Base-by-base conservation (phyloP, 495 filamentous ascomycete genomes). In the Hypoxylon perforatum region DNA sequence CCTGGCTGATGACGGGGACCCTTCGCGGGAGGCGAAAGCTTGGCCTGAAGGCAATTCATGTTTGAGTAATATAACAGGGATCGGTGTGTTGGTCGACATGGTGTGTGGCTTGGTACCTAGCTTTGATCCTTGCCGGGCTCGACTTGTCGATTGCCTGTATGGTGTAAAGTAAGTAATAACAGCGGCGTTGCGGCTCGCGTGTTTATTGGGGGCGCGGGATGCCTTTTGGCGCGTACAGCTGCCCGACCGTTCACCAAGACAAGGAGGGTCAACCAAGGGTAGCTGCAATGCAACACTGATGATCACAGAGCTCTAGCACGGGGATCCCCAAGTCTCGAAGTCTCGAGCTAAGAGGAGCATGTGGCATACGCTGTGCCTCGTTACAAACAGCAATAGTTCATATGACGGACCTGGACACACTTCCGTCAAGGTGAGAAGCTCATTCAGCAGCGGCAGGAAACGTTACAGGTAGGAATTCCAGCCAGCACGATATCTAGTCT, bases 221-320 rank as follows among this genome's bases (percentile, higher is more conserved):
- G 50, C 35, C 61, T 49, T 55, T 56, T 46, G 52, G 56, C 52
- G 56, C 56, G 56, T 44, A 65, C 17, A 28, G 22, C 9, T 44
- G 38, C 33, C 15, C 22, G 23, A 48, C 50, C 28, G 33, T 36
- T 50, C 19, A 53, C 48, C 56, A 28, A 50, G 61, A 52, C 60
- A 64, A 57, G 45, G 47, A 35, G 7, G 23, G 38, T 51, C 14
- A 61, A 45, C 66, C 64, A 61, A 65, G 51, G 66, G 57, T 54
- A 39, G 39, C 61, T 69, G 66, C 61, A 69, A 69, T 69, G 61
- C 56, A 49, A 69, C 66, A 44, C 45, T 65, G 56, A 52, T 65
- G 61, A 69, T 69, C 66, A 69, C 66, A 65, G 49, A 61, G 19
- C 30, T 4, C 36, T 48, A 56, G 61, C 66, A 69, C 66, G 61